phyloP scores from a whole-genome alignment of 1,139 yeast species.

The Arxiozyma slooffiae region DNA sequence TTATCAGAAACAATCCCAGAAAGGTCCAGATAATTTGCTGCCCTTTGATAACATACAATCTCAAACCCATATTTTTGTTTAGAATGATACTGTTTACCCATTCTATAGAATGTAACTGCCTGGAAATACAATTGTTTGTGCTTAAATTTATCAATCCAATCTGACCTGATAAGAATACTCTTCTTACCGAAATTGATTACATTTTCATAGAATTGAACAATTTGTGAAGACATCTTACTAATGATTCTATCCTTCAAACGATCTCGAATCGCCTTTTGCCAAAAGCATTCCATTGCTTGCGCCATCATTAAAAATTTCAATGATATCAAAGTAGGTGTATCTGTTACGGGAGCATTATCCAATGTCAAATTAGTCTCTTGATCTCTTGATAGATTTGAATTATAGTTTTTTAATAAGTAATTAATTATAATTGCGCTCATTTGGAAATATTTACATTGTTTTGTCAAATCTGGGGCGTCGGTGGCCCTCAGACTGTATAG shows the following conservation, averaged over 20 bases:
- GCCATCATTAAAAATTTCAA: slow-evolving; percentile 52
- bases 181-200: slow-evolving; percentile 40
- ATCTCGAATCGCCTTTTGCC: slow-evolving; percentile 63
- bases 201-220: slow-evolving; percentile 45
- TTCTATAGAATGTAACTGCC: slow-evolving; percentile 61
- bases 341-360: slow-evolving; percentile 28
- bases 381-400: background rate
- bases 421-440: slow-evolving; percentile 41
- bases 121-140: slow-evolving; percentile 44
- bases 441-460: slow-evolving; percentile 57
- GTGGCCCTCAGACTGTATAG: slow-evolving; percentile 49
- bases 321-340: slow-evolving; percentile 36
- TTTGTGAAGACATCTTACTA: slow-evolving; percentile 56
- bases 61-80: slow-evolving; percentile 51
- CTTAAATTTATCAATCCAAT: slow-evolving; percentile 61
- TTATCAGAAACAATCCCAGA: slow-evolving; percentile 36
- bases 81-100: slow-evolving; percentile 42
- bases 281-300: slow-evolving; percentile 79
- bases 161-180: slow-evolving; percentile 46
- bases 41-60: slow-evolving; percentile 23
- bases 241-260: slow-evolving; percentile 40
- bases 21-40: background rate
- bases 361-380: slow-evolving; percentile 1
- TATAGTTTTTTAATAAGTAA: background rate
- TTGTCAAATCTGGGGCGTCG: slow-evolving; percentile 41